Percentiles rank a stretch among this genome's conserved stretches.
phyloP scores from a whole-genome alignment of 2,329 filamentous ascomycete genomes.

The Alternaria arbusti region DNA sequence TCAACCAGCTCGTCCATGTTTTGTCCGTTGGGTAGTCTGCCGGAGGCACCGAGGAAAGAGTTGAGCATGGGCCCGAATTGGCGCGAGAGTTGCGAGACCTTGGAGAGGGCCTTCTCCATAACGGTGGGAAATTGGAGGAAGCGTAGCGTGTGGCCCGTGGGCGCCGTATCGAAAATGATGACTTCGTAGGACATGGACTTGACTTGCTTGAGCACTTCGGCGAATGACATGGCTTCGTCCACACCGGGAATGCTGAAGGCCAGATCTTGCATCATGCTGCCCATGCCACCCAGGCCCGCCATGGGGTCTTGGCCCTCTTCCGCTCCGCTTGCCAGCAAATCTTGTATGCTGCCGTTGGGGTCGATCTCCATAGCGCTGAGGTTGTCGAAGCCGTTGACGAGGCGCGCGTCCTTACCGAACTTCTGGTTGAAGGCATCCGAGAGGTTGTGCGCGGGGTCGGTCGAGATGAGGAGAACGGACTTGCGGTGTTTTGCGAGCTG shows the following conservation, averaged over 20 bases:
- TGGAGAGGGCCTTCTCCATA: conserved; percentile 97
- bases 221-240: conserved; percentile 99
- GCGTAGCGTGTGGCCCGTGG: conserved; percentile 95
- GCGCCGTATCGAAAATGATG: conserved; percentile 98
- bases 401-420: conserved; percentile 96
- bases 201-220: conserved; percentile 98
- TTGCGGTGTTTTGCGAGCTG: conserved; percentile 95
- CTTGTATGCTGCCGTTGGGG: conserved; percentile 96
- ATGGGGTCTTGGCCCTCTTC: conserved; percentile 74
- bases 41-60: conserved; percentile 81
- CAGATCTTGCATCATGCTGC: conserved; percentile 98
- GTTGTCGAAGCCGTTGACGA: conserved; percentile 90
- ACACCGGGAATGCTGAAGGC: conserved; percentile 98
- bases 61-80: conserved; percentile 98
- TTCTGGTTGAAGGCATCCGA: conserved; percentile 98
- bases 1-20: conserved; percentile 89
- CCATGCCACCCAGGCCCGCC: conserved; percentile 72
- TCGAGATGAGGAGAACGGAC: conserved; percentile 96
- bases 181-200: conserved; percentile 98
- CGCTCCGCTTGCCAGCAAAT: conserved; percentile 81
- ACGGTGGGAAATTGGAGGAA: conserved; percentile 99
- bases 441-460: conserved; percentile 96
- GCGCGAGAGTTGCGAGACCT: conserved; percentile 88
- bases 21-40: conserved; percentile 86
- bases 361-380: conserved; percentile 99